Evolutionary conservation across 2,329 filamentous ascomycete species (phyloP), one percentile per base, ranked within the genome.

Genomic region (Phoma herbarum): DNA sequence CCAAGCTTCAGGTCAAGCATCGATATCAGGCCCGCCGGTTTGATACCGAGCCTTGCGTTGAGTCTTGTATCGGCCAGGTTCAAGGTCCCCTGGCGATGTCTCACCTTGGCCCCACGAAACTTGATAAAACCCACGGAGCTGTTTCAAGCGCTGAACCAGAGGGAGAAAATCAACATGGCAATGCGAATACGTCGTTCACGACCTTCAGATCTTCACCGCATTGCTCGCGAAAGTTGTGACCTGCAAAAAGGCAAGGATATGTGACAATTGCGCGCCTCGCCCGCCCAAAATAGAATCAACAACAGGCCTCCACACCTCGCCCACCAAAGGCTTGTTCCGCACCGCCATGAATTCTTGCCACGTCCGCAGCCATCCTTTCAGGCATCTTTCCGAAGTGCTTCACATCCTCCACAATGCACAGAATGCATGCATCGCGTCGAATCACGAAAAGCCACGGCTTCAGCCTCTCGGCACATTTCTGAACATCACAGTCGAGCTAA

Each of bases 1-100:
- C 37, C 45, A 45, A 54, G 50, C 33, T 41, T 54, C 25, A n/a
- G 41, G 14, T 46, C 33, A 50, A 50, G 56, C 45, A 51, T 42
- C 28, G n/a, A n/a, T 50, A 33, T 18, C 23, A 22, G 39, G 26
- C 12, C 39, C 50, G 41, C 56, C 39, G 50, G 37, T 53, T 53
- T 50, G 44, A 54, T 59, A 46, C 31, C 56, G 50, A 45, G 45
- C 49, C 25, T 53, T 59, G 41, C 26, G 45, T 54, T 53, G 50
- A 46, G 25, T 59, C 25, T 46, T 50, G 33, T 46, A 59, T 50
- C 26, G 45, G 45, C 49, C 22, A 26, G 56, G 56, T 29, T 53
- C 50, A 49, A 50, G 3, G 31, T 39, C 35, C 35, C 35, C 35
- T 39, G 35, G 35, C 35, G 8, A 11, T 48, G 33, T 42, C 22